Conservation (phyloP, 1,284 basidiomycete genomes). For the Lentinula novae-zelandiae region DNA sequence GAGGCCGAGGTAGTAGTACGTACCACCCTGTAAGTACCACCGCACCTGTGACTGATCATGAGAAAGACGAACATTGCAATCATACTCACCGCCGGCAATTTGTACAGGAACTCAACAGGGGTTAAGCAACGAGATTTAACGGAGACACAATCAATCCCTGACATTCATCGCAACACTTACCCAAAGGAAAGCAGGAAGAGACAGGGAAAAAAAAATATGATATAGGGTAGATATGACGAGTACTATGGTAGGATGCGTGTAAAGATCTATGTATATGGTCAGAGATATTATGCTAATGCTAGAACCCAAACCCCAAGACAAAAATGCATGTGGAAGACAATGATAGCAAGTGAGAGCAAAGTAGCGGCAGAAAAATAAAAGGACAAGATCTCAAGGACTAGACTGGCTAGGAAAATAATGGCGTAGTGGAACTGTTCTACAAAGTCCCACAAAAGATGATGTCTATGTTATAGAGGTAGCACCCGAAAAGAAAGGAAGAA, state of each 20-base stretch:
- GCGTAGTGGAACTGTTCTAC: conserved; percentile 18
- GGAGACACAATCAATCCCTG: no score
- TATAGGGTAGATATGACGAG: conserved; percentile 1
- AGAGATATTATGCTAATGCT: neutral
- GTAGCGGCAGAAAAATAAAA: conserved; percentile 25
- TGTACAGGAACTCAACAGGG: neutral
- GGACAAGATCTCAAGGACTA: conserved; percentile 23
- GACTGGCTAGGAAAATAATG: conserved; percentile 7
- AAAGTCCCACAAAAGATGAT: conserved; percentile 25
- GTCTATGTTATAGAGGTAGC: conserved; percentile 15
- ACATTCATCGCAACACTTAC: neutral
- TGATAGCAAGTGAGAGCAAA: conserved; percentile 23
- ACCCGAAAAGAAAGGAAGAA: conserved; percentile 10
- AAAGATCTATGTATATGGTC: neutral
- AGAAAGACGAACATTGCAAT: neutral
- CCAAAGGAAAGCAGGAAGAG: neutral
- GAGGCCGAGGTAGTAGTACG: no score
- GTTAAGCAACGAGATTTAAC: neutral
- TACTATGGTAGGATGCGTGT: conserved; percentile 4
- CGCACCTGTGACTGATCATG: no score
- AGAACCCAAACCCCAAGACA: conserved; percentile 2
- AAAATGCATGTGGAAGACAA: conserved; percentile 1
- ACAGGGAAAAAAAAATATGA: neutral
- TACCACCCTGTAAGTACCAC: no score
- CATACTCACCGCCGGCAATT: neutral